Conservation (phyloP, 352 stramenopile species). For the Phytophthora rubi region DNA sequence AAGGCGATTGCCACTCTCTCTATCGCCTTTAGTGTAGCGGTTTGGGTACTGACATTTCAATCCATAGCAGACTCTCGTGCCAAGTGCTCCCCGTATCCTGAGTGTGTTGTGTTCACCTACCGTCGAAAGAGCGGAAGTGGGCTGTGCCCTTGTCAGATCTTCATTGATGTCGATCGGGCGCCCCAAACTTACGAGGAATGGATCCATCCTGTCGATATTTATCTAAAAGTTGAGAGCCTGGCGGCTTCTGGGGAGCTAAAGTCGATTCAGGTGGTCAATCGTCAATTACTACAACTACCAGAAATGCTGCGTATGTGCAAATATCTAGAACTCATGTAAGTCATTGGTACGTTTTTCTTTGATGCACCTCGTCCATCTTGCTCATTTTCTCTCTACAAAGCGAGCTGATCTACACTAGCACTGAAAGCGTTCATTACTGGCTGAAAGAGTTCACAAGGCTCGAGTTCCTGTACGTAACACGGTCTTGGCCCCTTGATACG, state of each 20-base stretch:
- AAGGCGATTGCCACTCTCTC: constrained; percentile 26
- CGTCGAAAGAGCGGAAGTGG: constrained; percentile 18
- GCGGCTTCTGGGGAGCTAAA: constrained; percentile 24
- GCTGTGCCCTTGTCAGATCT: constrained; percentile 20
- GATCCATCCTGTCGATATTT: constrained; percentile 25
- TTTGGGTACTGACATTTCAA: constrained; percentile 27
- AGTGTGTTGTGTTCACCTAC: constrained; percentile 34
- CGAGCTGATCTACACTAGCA: constrained; percentile 22
- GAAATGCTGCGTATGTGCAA: constrained; percentile 28
- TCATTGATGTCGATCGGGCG: constrained; percentile 30
- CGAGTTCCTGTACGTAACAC: constrained; percentile 23
- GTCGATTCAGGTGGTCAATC: constrained; percentile 41
- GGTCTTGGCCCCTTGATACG: background rate
- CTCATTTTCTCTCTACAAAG: constrained; percentile 2
- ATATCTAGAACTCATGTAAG: constrained; percentile 30
- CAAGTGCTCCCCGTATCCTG: constrained; percentile 28
- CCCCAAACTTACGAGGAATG: constrained; percentile 37
- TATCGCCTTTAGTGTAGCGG: constrained; percentile 14
- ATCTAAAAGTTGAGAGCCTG: constrained; percentile 16
- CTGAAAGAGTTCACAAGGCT: constrained; percentile 19
- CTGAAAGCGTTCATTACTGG: constrained; percentile 22
- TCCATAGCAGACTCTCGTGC: constrained; percentile 16
- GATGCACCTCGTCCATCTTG: background rate
- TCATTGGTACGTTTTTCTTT: background rate
- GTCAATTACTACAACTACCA: constrained; percentile 14